These are phyloP conservation scores for Hexamita inflata DNA, from an alignment of 208 protist species.

Conservation along the genomic window DNA sequence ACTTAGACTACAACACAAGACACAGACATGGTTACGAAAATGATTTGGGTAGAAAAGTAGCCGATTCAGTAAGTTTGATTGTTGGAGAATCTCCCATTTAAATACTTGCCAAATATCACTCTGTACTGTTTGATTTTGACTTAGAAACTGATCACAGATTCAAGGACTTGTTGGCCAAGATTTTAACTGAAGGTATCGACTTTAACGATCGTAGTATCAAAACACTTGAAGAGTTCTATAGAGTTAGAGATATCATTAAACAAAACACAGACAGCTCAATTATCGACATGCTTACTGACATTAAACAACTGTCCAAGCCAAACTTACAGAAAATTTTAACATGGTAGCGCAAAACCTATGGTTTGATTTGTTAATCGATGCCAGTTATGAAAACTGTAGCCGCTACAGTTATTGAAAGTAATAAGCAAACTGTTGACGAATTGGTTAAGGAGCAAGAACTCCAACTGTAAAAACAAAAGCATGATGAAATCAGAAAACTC, in stretches of 20 bases:
- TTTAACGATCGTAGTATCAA: slow-evolving; percentile 6
- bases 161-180: not conserved
- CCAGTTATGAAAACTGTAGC: not conserved
- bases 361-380: no score
- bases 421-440: not conserved
- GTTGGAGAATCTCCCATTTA: not conserved
- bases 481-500: not conserved
- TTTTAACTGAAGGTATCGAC: not conserved
- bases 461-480: not conserved
- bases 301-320: not conserved
- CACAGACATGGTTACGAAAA: slow-evolving; percentile 9
- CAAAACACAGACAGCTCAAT: not conserved
- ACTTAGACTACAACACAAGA: not conserved
- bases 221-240: not conserved
- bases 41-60: not conserved
- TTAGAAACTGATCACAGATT: not conserved
- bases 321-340: not conserved
- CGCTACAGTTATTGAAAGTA: not conserved
- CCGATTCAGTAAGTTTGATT: not conserved
- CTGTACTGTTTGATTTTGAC: not conserved
- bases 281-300: not conserved
- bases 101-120: not conserved
- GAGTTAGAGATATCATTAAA: not conserved
- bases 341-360: no score
- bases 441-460: no score